Evolutionary conservation across 2,329 filamentous ascomycete genomes (phyloP).

Genomic region (Harringtonia lauricola): DNA sequence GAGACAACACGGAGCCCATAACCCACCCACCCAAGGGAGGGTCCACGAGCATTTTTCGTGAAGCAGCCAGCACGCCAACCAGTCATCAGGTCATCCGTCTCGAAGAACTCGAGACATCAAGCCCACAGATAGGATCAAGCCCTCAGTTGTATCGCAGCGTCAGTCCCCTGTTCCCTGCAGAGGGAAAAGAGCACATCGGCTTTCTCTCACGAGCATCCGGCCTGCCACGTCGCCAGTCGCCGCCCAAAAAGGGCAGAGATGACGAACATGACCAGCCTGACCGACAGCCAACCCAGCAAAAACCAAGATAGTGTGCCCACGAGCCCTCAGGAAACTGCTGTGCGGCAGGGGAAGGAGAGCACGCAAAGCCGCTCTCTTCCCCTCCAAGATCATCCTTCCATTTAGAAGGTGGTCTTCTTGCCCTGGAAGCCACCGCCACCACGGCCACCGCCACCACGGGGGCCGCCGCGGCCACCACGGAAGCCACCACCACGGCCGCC

Average conservation of each 20-base stretch:
- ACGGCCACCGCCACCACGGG: constrained; percentile 38
- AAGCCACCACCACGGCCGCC: constrained; percentile 28
- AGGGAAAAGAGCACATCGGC: not conserved
- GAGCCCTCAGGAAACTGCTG: constrained; percentile 30
- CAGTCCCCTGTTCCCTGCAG: not conserved
- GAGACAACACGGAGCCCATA: too few species aligned
- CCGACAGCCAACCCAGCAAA: constrained; percentile 48
- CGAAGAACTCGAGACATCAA: constrained; percentile 11
- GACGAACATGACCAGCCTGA: constrained; percentile 26
- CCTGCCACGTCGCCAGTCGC: not conserved
- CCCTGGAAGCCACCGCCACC: constrained; percentile 57
- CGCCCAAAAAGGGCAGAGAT: not conserved
- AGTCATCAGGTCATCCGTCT: constrained; percentile 8
- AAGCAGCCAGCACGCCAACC: constrained; percentile 5
- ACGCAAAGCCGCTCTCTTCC: constrained; percentile 8
- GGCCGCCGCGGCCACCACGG: constrained; percentile 34
- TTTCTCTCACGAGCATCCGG: constrained; percentile 5
- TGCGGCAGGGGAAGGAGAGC: constrained; percentile 19
- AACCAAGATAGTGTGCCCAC: constrained; percentile 16
- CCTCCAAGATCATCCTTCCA: not conserved
- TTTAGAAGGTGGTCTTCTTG: constrained; percentile 57
- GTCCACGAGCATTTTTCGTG: constrained; percentile 4
- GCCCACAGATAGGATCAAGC: constrained; percentile 18
- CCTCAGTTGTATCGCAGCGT: constrained; percentile 8
- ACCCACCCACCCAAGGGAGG: not conserved